Percentiles rank a stretch among this genome's conserved stretches.
Conservation (phyloP, 441 rosid species). For the Erodium moschatum region DNA sequence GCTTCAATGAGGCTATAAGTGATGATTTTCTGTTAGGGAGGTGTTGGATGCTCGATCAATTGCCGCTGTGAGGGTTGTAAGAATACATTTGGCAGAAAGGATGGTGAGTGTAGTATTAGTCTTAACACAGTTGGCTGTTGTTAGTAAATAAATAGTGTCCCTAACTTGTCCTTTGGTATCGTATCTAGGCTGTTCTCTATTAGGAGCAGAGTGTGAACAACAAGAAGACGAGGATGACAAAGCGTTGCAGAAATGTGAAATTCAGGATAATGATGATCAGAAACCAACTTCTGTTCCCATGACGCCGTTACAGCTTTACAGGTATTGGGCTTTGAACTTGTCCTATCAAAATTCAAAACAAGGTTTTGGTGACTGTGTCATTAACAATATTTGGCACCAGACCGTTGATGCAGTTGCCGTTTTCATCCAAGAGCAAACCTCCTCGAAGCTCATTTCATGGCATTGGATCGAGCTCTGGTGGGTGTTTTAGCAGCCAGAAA, state of each 20-base stretch:
- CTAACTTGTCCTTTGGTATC: not conserved
- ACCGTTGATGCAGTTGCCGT: constrained; percentile 52
- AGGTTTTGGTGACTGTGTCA: not conserved
- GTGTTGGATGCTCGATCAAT: too few relatives aligned
- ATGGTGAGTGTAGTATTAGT: constrained; percentile 42
- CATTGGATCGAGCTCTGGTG: constrained; percentile 20
- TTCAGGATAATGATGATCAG: constrained; percentile 28
- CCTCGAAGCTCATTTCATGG: constrained; percentile 52
- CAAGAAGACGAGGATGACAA: constrained; percentile 46
- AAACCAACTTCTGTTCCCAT: constrained; percentile 42
- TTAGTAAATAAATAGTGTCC: not conserved
- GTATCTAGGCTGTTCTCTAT: not conserved
- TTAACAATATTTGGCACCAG: constrained; percentile 27
- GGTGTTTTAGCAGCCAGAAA: constrained; percentile 20
- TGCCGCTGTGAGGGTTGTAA: too few relatives aligned
- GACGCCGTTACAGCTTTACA: constrained; percentile 57
- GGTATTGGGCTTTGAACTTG: constrained; percentile 30
- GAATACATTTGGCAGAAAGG: constrained; percentile 16
- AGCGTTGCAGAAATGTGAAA: constrained; percentile 32
- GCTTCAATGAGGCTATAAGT: constrained; percentile 19
- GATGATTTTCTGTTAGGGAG: constrained; percentile 23
- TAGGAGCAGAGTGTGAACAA: constrained; percentile 35
- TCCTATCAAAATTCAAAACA: not conserved
- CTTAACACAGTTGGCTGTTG: not conserved
- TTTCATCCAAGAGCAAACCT: constrained; percentile 52